Evolutionary conservation across 2,329 filamentous ascomycete species (phyloP), one percentile per base, ranked within the genome.

Genomic region (Colletotrichum camelliae): DNA sequence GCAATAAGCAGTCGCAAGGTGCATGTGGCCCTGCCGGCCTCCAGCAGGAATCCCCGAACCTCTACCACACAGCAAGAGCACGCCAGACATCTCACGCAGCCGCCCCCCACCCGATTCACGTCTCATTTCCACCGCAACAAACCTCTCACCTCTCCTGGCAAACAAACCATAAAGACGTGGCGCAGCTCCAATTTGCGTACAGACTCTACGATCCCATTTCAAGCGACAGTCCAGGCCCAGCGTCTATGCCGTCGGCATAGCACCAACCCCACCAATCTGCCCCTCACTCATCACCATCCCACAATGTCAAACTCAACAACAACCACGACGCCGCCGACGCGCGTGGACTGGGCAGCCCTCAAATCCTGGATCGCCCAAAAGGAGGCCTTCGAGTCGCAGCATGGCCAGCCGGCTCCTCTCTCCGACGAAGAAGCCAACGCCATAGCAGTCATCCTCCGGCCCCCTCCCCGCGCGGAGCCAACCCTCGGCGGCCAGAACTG

Each of bases 281-380:
- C 35, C 61, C 35, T 64, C 61, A 64, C 13, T 27, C 55, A 31
- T 43, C 35, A 21, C 27, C 37, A 37, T 39, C 35, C 43, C 43
- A 12, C 37, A 24, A 72, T 67, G 61, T 37, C 61, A 12, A 31
- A 16, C 52, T 66, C 61, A 57, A 27, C 16, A 12, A 13, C 24
- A 27, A 33, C 21, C 21, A 16, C 21, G 13, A 52, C n/a, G 27
- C 29, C 18, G 57, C 13, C 64, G 37, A 31, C 64, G 9, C 35
- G 60, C 58, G 70, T 83, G 18, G 78, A 83, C 18, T 87, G 84
- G 81, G 76, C 77, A n/a, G 80, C 79, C 21, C 78, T 88, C 68
- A 84, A 83, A 66, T 79, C 78, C 18, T 89, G 85, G 85, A 82
- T 88, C 70, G 82, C 84, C 29, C 61, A 81, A 24, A 86, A 89